Conservation (phyloP, 192 early-diverging fungal genomes). For the Phlyctochytrium bullatum region DNA sequence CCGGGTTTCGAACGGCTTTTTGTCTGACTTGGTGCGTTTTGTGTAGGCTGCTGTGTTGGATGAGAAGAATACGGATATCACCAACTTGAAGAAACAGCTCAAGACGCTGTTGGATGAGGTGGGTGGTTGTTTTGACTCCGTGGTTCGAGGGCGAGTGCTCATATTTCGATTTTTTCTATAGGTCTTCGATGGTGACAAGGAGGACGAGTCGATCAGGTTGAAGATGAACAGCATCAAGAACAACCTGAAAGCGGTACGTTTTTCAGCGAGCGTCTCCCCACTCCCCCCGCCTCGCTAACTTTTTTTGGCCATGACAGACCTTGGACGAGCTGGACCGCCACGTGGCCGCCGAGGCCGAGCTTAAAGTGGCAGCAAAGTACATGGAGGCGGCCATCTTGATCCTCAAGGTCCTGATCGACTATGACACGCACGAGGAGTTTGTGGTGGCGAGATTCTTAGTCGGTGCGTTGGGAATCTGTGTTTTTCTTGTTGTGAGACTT, state of each 20-base stretch:
- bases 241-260: conserved; percentile 17
- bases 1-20: neutral
- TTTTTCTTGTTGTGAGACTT: neutral
- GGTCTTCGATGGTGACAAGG: conserved; percentile 31
- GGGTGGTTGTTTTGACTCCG: neutral
- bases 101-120: conserved; percentile 22
- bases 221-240: conserved; percentile 23
- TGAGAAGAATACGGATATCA: conserved; percentile 18
- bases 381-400: conserved; percentile 22
- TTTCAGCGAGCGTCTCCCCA: neutral
- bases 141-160: neutral
- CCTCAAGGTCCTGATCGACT: conserved; percentile 16
- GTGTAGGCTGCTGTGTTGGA: conserved; percentile 24
- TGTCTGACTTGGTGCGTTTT: neutral
- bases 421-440: conserved; percentile 7
- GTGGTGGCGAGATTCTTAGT: neutral
- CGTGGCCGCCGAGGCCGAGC: conserved; percentile 25
- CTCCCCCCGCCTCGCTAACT: neutral
- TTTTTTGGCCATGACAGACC: neutral
- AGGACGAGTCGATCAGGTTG: conserved; percentile 21
- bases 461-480: neutral
- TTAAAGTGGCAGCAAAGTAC: conserved; percentile 22
- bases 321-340: conserved; percentile 29
- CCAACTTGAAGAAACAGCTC: conserved; percentile 17
- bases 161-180: no score